phyloP scores from a whole-genome alignment of 768 basidiomycete genomes.

The Neoboletus brunneissimus region DNA sequence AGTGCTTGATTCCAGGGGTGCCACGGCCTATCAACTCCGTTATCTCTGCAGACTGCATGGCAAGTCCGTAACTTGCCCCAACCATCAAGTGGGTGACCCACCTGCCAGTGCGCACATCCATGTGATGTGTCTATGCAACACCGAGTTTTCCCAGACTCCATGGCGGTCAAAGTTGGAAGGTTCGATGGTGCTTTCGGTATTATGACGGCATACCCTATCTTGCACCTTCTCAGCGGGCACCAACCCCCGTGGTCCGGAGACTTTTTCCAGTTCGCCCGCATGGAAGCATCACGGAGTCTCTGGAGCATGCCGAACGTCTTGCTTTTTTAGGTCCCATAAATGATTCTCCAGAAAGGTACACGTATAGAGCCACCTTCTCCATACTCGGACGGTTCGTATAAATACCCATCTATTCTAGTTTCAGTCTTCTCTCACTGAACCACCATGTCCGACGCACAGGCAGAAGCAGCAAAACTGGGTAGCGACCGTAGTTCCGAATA shows the following conservation, averaged over 20 bases:
- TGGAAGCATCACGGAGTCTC: not conserved
- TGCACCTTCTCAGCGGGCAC: not conserved
- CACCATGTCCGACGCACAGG: conserved; percentile 22
- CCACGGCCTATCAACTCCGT: no score
- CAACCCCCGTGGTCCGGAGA: no score
- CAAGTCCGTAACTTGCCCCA: no score
- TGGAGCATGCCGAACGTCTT: not conserved
- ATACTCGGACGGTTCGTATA: not conserved
- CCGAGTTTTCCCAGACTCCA: not conserved
- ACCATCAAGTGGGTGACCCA: no score
- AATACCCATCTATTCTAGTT: not conserved
- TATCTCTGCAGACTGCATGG: no score
- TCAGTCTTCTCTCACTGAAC: not conserved
- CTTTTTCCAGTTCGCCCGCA: not conserved
- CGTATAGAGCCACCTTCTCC: not conserved
- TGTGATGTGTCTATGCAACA: not conserved
- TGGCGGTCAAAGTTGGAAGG: no score
- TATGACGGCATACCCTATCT: no score
- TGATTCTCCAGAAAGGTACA: not conserved
- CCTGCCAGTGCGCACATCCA: not conserved
- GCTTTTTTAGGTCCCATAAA: not conserved
- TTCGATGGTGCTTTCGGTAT: not conserved
- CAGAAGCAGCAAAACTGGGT: conserved; percentile 19
- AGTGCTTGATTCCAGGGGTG: no score
- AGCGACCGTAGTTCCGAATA: conserved; percentile 16